phyloP scores from a whole-genome alignment of 306 rosid species.

The Lathyrus sativus region DNA sequence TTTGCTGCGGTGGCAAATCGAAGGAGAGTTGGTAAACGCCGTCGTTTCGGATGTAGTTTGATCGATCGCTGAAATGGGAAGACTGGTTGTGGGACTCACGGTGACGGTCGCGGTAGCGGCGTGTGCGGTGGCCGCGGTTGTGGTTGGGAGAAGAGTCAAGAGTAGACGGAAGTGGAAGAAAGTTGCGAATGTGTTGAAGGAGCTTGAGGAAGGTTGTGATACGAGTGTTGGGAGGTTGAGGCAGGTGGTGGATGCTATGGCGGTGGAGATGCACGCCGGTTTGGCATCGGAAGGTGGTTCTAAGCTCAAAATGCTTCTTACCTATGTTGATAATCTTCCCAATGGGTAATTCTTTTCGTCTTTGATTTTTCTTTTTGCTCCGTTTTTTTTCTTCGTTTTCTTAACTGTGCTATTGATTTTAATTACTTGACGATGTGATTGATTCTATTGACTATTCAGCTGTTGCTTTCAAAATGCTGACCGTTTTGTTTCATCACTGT shows the following conservation, averaged over 20 bases:
- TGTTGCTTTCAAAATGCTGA: neutral
- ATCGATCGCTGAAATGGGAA: conserved; percentile 67
- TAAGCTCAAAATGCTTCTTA: conserved; percentile 95
- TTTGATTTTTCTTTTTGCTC: neutral
- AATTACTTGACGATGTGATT: conserved; percentile 12
- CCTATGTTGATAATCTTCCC: conserved; percentile 81
- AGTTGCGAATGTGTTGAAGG: conserved; percentile 65
- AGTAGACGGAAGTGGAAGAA: conserved; percentile 77
- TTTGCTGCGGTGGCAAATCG: conserved; percentile 43
- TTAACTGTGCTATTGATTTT: conserved; percentile 41
- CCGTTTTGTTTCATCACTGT: conserved; percentile 2
- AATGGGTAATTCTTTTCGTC: conserved; percentile 61
- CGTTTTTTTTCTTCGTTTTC: neutral
- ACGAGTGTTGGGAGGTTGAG: conserved; percentile 66
- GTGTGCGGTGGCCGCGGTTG: conserved; percentile 75
- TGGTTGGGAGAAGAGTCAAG: conserved; percentile 72
- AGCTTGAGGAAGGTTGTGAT: conserved; percentile 72
- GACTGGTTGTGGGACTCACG: conserved; percentile 68
- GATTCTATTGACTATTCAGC: conserved; percentile 1
- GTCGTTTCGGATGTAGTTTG: conserved; percentile 53
- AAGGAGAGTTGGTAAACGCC: conserved; percentile 46
- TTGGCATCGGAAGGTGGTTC: conserved; percentile 97
- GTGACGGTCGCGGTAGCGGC: conserved; percentile 68
- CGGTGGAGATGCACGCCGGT: conserved; percentile 99
- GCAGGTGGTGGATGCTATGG: conserved; percentile 95